Conservation (phyloP, 2,329 filamentous ascomycete genomes). For the Cyanodermella asteris region DNA sequence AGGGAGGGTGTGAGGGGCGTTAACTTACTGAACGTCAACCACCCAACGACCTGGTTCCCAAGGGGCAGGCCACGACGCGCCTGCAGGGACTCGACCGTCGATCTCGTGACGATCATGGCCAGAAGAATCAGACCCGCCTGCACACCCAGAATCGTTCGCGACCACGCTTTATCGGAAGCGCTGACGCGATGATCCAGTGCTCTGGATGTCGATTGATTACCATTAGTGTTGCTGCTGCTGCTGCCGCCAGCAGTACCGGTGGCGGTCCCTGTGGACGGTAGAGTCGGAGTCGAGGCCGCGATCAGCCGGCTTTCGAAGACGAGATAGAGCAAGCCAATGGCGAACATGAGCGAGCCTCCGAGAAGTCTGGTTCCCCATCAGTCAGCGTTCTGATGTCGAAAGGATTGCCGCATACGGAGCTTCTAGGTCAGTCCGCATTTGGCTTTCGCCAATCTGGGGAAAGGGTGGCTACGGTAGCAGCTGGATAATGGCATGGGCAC, state of each 20-base stretch:
- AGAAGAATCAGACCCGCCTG: constrained; percentile 57
- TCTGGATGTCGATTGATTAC: too few species aligned
- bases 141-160: constrained; percentile 5
- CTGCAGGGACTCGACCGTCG: constrained; percentile 66
- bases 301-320: constrained; percentile 49
- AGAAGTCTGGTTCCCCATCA: constrained; percentile 30
- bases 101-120: constrained; percentile 67
- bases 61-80: constrained; percentile 64
- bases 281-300: constrained; percentile 16
- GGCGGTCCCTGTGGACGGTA: too few species aligned
- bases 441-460: too few species aligned
- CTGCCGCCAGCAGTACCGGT: too few species aligned
- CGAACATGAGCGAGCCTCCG: constrained; percentile 58
- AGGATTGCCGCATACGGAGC: background rate
- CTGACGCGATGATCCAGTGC: constrained; percentile 1
- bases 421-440: too few species aligned
- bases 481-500: constrained; percentile 10
- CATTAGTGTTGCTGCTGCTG: too few species aligned
- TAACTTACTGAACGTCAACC: constrained; percentile 46
- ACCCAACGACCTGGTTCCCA: constrained; percentile 74
- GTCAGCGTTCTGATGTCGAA: constrained; percentile 5
- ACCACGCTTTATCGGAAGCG: constrained; percentile 5
- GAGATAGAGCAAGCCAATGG: constrained; percentile 56
- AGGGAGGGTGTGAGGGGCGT: too few species aligned
- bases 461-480: background rate